A percentile compares a stretch with the other conserved stretches of the same genome.
Evolutionary conservation across 345 rosid species (phyloP).

Genomic region (Melaleuca quinquenervia): DNA sequence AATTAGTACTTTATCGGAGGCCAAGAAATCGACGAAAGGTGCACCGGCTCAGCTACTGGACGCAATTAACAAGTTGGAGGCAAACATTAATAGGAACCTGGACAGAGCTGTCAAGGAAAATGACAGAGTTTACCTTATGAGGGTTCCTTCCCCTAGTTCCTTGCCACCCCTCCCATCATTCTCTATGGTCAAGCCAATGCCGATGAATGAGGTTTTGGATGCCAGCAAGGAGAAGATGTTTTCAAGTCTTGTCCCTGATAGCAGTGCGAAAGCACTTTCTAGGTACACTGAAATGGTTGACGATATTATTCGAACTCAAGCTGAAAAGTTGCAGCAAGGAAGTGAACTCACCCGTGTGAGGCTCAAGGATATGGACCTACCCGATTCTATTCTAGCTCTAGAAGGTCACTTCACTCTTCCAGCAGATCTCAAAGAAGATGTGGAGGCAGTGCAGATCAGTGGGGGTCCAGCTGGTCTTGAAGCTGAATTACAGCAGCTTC

Average conservation of each 20-base stretch:
- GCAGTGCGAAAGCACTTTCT: conserved; percentile 95
- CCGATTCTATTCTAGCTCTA: conserved; percentile 89
- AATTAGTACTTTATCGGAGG: conserved; percentile 54
- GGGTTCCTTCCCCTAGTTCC: conserved; percentile 83
- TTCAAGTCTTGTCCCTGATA: conserved; percentile 90
- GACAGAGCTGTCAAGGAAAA: conserved; percentile 97
- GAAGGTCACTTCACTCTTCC: conserved; percentile 75
- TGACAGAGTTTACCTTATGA: conserved; percentile 96
- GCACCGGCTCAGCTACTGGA: conserved; percentile 82
- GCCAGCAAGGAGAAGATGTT: conserved; percentile 98
- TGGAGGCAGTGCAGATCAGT: conserved; percentile 90
- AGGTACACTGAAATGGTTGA: conserved; percentile 99
- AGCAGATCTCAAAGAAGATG: conserved; percentile 74
- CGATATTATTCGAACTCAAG: conserved; percentile 81
- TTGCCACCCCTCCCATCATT: conserved; percentile 72
- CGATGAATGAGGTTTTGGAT: conserved; percentile 78
- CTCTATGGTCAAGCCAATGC: conserved; percentile 88
- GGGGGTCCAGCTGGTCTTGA: conserved; percentile 93
- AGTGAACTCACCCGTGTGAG: conserved; percentile 90
- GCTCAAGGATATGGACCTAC: conserved; percentile 97
- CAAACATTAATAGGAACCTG: conserved; percentile 55
- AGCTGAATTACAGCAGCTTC: conserved; percentile 85
- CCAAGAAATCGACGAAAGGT: conserved; percentile 73
- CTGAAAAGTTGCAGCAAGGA: conserved; percentile 94
- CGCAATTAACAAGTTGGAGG: conserved; percentile 72